Percentiles rank a stretch among this genome's conserved stretches.
phyloP scores from a whole-genome alignment of 495 filamentous ascomycete species.

The Evansstolkia leycettana region DNA sequence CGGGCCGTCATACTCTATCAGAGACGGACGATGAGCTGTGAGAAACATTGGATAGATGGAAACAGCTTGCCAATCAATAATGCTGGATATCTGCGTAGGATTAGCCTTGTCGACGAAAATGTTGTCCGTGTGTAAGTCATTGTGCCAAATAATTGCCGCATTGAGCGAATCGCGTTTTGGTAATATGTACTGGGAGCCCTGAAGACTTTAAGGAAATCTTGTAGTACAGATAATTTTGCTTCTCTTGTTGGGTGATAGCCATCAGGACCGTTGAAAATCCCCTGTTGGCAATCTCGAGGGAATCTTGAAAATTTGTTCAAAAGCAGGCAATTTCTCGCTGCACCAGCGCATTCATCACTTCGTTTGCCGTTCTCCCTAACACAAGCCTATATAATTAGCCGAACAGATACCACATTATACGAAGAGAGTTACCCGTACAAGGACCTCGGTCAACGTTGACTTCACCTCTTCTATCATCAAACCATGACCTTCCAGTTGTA shows the following conservation, averaged over 20 bases:
- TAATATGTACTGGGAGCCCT: conserved; percentile 1
- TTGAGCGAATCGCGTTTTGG: conserved; percentile 3
- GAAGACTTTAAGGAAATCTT: conserved; percentile 1
- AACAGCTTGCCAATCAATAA: conserved; percentile 10
- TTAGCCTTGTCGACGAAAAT: conserved; percentile 6
- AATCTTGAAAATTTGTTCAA: not conserved
- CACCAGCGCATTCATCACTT: not conserved
- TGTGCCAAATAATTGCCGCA: conserved; percentile 8
- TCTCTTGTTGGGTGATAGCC: not conserved
- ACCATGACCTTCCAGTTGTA: conserved; percentile 3
- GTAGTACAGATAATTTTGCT: not conserved
- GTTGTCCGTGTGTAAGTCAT: conserved; percentile 8
- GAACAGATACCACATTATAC: too few species aligned
- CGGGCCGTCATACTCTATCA: conserved; percentile 7
- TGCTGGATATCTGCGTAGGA: conserved; percentile 4
- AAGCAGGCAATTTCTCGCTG: not conserved
- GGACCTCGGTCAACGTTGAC: conserved; percentile 3
- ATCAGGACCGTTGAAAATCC: not conserved
- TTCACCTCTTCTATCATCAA: conserved; percentile 4
- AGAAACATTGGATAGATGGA: conserved; percentile 6
- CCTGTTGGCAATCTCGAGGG: not conserved
- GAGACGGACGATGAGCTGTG: conserved; percentile 2
- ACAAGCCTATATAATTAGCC: too few species aligned
- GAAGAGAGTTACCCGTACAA: not conserved
- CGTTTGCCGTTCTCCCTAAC: not conserved